Base-by-base conservation (phyloP, 2,329 filamentous ascomycete genomes). In the Fusarium penzigii region DNA sequence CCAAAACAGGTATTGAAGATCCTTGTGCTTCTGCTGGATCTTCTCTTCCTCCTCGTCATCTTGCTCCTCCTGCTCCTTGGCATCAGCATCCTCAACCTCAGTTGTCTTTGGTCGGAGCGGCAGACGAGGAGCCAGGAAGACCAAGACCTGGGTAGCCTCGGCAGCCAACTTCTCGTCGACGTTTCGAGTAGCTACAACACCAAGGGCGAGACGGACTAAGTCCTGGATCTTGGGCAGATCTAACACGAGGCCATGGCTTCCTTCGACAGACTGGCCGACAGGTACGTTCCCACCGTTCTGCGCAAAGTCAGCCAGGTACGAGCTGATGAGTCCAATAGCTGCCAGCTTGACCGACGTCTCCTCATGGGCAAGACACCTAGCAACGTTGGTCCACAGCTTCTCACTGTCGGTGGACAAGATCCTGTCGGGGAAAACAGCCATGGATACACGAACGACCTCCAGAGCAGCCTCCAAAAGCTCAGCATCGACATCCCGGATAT, bases 241-340 rank as follows among this genome's bases (percentile, higher is more conserved):
- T 7, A 97, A 75, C 29, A 78, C 74, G 20, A 97, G 77, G 1
- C 91, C 93, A 48, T 86, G 78, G 2, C 87, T 88, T 17, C 91
- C 88, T 40, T 75, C 68, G 12, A 96, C 74, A 2, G 87, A 83
- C 43, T 91, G 70, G 2, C 75, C 77, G 4, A 65, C 52, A 10
- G 64, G 29, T 72, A 72, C 51, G 84, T 80, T 29, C 66, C 69
- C 29, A 76, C 76, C 42, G 78, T 81, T 63, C 82, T 81, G 81
- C 17, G 88, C 89, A 58, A 96, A 85, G 68, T 96, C 89, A 4
- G 86, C 83, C 62, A 97, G 85, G 71, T 90, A 94, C n/a, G 81
- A 78, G 43, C 87, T 87, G 39, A 92, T 75, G 16, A 97, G 77
- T 54, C 84, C 86, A 11, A 92, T 83, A 16, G 91, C 84, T 8